Base-by-base conservation (phyloP, 2,329 filamentous ascomycete species). In the Xylaria sp. region DNA sequence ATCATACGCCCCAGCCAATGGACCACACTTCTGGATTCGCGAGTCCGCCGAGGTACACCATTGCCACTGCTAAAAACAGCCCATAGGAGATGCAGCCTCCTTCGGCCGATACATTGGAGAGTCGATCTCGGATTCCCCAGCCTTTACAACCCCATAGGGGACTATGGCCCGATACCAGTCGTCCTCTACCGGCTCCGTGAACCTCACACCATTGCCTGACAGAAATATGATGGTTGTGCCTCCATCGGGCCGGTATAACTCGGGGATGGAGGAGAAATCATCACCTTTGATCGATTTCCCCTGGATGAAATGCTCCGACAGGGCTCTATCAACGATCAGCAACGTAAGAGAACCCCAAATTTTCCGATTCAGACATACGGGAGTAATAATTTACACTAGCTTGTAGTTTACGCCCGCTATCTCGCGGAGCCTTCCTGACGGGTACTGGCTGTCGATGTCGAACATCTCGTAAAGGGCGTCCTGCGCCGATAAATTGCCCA, bases 121-220 rank as follows among this genome's bases (percentile, higher is more conserved):
- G 1, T 16, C 26, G 16, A 38, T 16, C 9, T 13, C 2, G 6
- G 2, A 6, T 11, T 34, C 4, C 11, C 26, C 1, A 13, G n/a
- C 2, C 19, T n/a, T 24, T 16, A 17, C 29, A 8, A 2, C 24
- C 18, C 26, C 17, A 4, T 18, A 3, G 2, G 39, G 44, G 1
- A 11, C 17, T 1, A 42, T 61, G 2, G 50, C 56, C 9, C 39
- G 44, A n/a, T 65, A 65, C 62, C 61, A 65, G 1, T 50, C 47
- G n/a, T 60, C 62, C 2, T 55, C 43, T n/a, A 45, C 47, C 7
- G 18, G 18, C 4, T 59, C 18, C 2, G 4, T 13, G 17, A 61
- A 61, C 2, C 2, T 0, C 3, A 63, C 49, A 1, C 61, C 56
- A 13, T 61, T 57, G 2, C 62, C 62, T 0, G 57, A 57, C 9